phyloP scores from a whole-genome alignment of 768 basidiomycete genomes.

The Hypholoma fasciculare region DNA sequence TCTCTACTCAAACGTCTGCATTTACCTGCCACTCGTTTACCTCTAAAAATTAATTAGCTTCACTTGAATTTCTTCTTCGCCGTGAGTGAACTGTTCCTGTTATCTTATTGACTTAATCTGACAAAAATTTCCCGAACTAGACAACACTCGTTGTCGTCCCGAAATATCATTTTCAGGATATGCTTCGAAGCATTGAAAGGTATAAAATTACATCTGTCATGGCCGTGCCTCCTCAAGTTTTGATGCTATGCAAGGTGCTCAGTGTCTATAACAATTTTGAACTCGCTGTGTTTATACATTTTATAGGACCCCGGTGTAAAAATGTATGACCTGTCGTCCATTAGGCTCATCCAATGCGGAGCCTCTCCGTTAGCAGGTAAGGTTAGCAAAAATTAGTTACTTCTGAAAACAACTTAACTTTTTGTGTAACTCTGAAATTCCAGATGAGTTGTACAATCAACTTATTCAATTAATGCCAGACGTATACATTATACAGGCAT shows the following conservation, averaged over 20 bases:
- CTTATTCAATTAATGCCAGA: slow-evolving; percentile 5
- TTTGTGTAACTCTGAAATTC: not conserved
- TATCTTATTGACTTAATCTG: not conserved
- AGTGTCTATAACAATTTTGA: not conserved
- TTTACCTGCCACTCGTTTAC: too few species aligned
- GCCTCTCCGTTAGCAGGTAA: slow-evolving; percentile 7
- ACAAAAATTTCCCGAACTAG: not conserved
- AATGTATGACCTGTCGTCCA: slow-evolving; percentile 5
- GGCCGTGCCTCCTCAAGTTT: slow-evolving; percentile 8
- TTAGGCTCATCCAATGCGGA: slow-evolving; percentile 1
- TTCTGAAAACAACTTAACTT: not conserved
- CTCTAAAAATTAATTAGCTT: not conserved
- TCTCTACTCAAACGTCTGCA: not conserved
- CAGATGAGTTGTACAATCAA: slow-evolving; percentile 8
- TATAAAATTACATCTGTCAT: slow-evolving; percentile 7
- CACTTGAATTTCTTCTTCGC: slow-evolving; percentile 10
- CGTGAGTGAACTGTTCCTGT: not conserved
- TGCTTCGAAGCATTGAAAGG: slow-evolving; percentile 10
- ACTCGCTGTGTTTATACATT: not conserved
- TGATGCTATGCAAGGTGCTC: slow-evolving; percentile 7
- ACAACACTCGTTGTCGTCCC: slow-evolving; percentile 8
- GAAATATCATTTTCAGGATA: slow-evolving; percentile 8
- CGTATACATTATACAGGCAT: slow-evolving; percentile 4
- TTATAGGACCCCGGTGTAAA: slow-evolving; percentile 10
- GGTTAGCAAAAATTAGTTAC: not conserved